A percentile compares a stretch with the other conserved stretches of the same genome.
Evolutionary conservation across 2,329 filamentous ascomycete species (phyloP).

Genomic region (Xylaria sp.): DNA sequence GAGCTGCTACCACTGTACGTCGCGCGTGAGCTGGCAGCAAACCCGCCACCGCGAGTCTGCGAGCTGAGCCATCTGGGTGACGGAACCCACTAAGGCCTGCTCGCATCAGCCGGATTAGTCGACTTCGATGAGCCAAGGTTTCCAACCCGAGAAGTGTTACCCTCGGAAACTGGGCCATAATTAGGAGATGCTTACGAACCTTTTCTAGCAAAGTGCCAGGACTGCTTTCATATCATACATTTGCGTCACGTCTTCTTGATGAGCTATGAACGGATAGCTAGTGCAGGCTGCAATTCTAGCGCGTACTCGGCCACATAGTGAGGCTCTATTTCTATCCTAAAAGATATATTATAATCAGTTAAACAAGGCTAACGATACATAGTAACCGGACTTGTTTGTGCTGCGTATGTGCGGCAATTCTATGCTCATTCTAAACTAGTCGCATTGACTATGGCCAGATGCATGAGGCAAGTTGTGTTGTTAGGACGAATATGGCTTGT

Average conservation of each 20-base stretch:
- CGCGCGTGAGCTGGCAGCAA: slow-evolving; percentile 7
- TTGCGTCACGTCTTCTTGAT: too few species aligned
- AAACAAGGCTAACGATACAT: not conserved
- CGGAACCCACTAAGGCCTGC: slow-evolving; percentile 29
- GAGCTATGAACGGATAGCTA: too few species aligned
- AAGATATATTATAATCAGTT: slow-evolving; percentile 22
- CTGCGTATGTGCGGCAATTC: too few species aligned
- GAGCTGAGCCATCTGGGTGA: slow-evolving; percentile 35
- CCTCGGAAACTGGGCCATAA: too few species aligned
- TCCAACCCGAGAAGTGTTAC: slow-evolving; percentile 16
- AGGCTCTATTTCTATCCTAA: slow-evolving; percentile 14
- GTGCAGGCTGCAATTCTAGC: not conserved
- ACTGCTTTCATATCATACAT: slow-evolving; percentile 31
- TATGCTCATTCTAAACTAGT: slow-evolving; percentile 10
- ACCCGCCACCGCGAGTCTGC: slow-evolving; percentile 24
- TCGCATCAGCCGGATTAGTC: slow-evolving; percentile 30
- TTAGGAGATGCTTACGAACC: slow-evolving; percentile 34
- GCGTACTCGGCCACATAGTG: slow-evolving; percentile 22
- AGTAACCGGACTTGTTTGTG: not conserved
- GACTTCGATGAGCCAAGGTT: slow-evolving; percentile 36
- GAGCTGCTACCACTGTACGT: slow-evolving; percentile 28
- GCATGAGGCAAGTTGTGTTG: slow-evolving; percentile 14
- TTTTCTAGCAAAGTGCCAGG: slow-evolving; percentile 25
- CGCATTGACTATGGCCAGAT: slow-evolving; percentile 19
- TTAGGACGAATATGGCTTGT: slow-evolving; percentile 4